phyloP scores from a whole-genome alignment of 2,329 filamentous ascomycete genomes.

The Ophiostoma fasciatum region DNA sequence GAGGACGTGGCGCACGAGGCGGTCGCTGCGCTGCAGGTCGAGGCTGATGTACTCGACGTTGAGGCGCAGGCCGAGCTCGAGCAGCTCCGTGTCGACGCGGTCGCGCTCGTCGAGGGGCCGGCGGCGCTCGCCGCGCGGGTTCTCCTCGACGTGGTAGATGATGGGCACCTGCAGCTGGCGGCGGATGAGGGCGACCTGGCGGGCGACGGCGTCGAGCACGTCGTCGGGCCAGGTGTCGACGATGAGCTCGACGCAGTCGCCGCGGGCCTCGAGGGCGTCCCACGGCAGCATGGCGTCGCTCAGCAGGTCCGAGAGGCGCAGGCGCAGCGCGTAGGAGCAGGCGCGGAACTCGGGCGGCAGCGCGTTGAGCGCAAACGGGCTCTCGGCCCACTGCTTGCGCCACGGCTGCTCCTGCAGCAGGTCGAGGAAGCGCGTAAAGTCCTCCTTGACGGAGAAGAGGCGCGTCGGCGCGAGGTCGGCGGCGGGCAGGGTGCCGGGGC shows the following conservation, averaged over 20 bases:
- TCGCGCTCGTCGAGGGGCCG: constrained; percentile 24
- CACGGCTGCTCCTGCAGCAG: constrained; percentile 38
- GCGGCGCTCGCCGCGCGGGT: constrained; percentile 26
- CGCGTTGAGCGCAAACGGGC: constrained; percentile 44
- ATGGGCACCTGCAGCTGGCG: constrained; percentile 41
- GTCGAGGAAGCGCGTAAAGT: constrained; percentile 44
- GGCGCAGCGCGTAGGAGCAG: constrained; percentile 45
- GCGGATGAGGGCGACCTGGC: constrained; percentile 41
- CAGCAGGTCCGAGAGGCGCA: constrained; percentile 45
- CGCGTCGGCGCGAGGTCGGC: constrained; percentile 41
- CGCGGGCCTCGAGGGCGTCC: constrained; percentile 39
- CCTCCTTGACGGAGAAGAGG: constrained; percentile 43
- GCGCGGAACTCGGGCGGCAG: constrained; percentile 42
- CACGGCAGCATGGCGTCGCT: constrained; percentile 34
- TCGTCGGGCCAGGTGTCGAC: constrained; percentile 41
- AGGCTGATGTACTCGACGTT: constrained; percentile 51
- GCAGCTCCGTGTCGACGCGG: constrained; percentile 36
- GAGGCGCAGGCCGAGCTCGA: constrained; percentile 49
- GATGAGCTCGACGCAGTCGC: constrained; percentile 44
- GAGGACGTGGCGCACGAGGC: constrained; percentile 33
- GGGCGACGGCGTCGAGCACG: constrained; percentile 33
- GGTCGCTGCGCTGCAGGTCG: constrained; percentile 42
- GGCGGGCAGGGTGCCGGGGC: no score
- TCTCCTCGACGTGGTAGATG: constrained; percentile 40
- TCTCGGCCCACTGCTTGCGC: constrained; percentile 37